Conservation (phyloP, 2,329 filamentous ascomycete genomes). For the Cordyceps militaris region DNA sequence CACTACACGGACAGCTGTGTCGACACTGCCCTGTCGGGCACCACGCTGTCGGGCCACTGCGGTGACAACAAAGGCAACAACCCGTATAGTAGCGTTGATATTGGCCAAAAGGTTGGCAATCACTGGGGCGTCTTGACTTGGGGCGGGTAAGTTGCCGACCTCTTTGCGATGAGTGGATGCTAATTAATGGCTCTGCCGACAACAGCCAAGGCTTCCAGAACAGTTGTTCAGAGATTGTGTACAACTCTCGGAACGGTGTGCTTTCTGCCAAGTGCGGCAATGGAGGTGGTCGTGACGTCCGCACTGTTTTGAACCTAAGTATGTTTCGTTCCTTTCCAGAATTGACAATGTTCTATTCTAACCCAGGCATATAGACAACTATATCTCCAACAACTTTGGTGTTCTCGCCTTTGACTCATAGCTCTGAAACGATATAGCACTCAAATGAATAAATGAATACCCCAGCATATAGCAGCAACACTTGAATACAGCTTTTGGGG, state of each 20-base stretch:
- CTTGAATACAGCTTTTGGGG: too few relatives aligned
- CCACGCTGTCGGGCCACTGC: constrained; percentile 6
- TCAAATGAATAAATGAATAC: neutral
- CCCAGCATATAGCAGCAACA: too few relatives aligned
- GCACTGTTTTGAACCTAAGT: constrained; percentile 5
- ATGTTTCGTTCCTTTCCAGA: neutral
- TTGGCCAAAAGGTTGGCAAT: constrained; percentile 2
- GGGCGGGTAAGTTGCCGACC: neutral
- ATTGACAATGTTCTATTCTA: neutral
- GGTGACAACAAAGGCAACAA: constrained; percentile 4
- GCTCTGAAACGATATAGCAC: neutral
- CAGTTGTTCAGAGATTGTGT: neutral
- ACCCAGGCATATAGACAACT: neutral
- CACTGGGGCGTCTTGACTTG: constrained; percentile 3
- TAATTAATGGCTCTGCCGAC: neutral
- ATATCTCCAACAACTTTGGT: constrained; percentile 7
- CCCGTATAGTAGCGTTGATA: constrained; percentile 1
- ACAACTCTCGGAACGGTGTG: constrained; percentile 10
- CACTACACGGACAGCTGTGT: constrained; percentile 7
- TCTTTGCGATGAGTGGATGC: neutral
- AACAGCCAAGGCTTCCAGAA: neutral
- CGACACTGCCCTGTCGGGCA: neutral
- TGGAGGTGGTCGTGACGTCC: neutral
- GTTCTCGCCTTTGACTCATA: neutral
- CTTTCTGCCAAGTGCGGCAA: constrained; percentile 6